Percentiles rank a stretch among this genome's conserved stretches.
Conservation (phyloP, 106 monocot genomes). For the Dendrobium chrysotoxum region DNA sequence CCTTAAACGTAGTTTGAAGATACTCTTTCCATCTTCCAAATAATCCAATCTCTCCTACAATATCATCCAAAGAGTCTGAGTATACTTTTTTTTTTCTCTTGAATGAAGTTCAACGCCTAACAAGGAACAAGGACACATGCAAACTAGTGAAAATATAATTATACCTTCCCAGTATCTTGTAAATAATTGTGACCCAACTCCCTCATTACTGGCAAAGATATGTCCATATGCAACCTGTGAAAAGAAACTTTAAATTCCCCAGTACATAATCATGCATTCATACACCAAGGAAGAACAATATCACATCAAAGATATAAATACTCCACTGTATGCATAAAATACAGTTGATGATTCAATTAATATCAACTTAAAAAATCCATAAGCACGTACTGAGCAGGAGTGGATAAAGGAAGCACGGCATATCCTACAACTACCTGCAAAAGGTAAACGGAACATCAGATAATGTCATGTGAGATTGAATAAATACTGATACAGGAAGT, state of each 20-base stretch:
- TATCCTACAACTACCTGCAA: slow-evolving; percentile 91
- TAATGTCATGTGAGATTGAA: not conserved
- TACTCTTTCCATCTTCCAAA: slow-evolving; percentile 92
- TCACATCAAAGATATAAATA: not conserved
- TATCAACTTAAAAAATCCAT: not conserved
- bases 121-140: not conserved
- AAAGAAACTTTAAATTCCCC: slow-evolving; percentile 5
- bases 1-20: slow-evolving; percentile 75
- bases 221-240: slow-evolving; percentile 67
- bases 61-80: slow-evolving; percentile 2
- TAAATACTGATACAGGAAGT: not conserved
- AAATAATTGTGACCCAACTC: slow-evolving; percentile 91
- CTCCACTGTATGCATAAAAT: not conserved
- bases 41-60: slow-evolving; percentile 89
- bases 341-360: not conserved
- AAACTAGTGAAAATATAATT: not conserved
- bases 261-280: not conserved
- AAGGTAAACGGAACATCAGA: slow-evolving; percentile 6
- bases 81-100: not conserved
- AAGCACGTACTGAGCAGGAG: slow-evolving; percentile 71
- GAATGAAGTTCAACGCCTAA: not conserved
- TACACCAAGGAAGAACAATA: not conserved
- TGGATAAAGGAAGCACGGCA: slow-evolving; percentile 82
- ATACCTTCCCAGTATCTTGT: slow-evolving; percentile 85
- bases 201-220: slow-evolving; percentile 80